These are phyloP conservation scores for Irpex lacteus DNA, from an alignment of 1,284 basidiomycete species.

Conservation along the genomic window DNA sequence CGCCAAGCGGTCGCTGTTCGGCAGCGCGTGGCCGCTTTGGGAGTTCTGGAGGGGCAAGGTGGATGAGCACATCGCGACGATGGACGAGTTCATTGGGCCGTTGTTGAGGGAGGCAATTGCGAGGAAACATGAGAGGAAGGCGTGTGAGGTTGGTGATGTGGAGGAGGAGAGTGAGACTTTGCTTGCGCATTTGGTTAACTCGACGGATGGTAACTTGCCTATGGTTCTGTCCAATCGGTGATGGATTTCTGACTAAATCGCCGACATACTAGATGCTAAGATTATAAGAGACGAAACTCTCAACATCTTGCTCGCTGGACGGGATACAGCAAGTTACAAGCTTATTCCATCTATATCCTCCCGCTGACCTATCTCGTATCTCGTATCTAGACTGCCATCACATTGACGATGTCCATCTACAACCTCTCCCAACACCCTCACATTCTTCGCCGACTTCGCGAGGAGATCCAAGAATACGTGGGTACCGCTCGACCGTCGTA, in stretches of 20 bases:
- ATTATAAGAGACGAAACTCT: slow-evolving; percentile 69
- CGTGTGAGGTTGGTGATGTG: slow-evolving; percentile 31
- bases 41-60: slow-evolving; percentile 63
- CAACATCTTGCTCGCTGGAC: slow-evolving; percentile 68
- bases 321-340: slow-evolving; percentile 56
- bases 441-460: slow-evolving; percentile 25
- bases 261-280: slow-evolving; percentile 38
- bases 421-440: slow-evolving; percentile 29
- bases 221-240: not conserved
- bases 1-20: slow-evolving; percentile 49
- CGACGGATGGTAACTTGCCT: slow-evolving; percentile 48
- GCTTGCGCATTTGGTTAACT: slow-evolving; percentile 60
- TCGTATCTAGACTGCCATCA: slow-evolving; percentile 25
- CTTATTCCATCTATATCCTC: too few relatives aligned
- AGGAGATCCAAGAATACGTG: slow-evolving; percentile 20
- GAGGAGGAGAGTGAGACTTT: slow-evolving; percentile 50
- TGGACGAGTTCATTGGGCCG: slow-evolving; percentile 61
- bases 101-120: slow-evolving; percentile 52
- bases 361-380: not conserved
- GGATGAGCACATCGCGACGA: slow-evolving; percentile 44
- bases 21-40: slow-evolving; percentile 64
- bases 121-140: slow-evolving; percentile 19
- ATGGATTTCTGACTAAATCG: not conserved
- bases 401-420: slow-evolving; percentile 30
- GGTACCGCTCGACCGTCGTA: slow-evolving; percentile 24